Base-by-base conservation (phyloP, 148 eudicot genomes). In the Heliosperma pusillum region DNA sequence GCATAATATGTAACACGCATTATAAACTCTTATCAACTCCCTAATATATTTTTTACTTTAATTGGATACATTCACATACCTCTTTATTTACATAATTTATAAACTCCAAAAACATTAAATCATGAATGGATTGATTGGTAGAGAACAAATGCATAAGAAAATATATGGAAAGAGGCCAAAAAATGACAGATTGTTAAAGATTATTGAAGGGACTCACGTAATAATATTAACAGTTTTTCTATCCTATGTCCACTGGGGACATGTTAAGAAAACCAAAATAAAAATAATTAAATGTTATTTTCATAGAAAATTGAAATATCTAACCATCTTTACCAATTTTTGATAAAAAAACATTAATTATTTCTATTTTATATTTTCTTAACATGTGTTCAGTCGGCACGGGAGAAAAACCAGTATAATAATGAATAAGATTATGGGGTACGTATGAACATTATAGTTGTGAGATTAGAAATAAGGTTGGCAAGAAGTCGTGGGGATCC, bases 391-490 rank as follows among this genome's bases (percentile, higher is more conserved):
- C n/a, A n/a, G n/a, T n/a, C n/a, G n/a, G n/a, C n/a, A n/a, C n/a
- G n/a, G n/a, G n/a, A n/a, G n/a, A n/a, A n/a, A n/a, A n/a, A n/a
- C n/a, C n/a, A n/a, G n/a, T n/a, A n/a, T n/a, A n/a, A 20, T 44
- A 59, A 20, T 44, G 62, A 66, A 66, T 55, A 56, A 47, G 71
- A 80, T 66, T 36, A 75, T 80, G 75, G 72, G 76, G 29, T 40
- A 65, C n/a, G n/a, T n/a, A n/a, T n/a, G n/a, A n/a, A n/a, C 7
- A 52, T 52, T 26, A 61, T 52, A 21, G 58, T 67, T 73, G 69
- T 26, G 5, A 16, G 27, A 27, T 15, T 69, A 50, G 20, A 66
- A 22, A 16, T 30, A 33, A 17, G 44, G 57, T 70, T 69, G 74
- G 74, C 62, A 76, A 67, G 69, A 59, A 29, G n/a, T 68, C 79